These are phyloP conservation scores for Rosa hybrid DNA, from an alignment of 331 rosid genomes.

Conservation along the genomic window DNA sequence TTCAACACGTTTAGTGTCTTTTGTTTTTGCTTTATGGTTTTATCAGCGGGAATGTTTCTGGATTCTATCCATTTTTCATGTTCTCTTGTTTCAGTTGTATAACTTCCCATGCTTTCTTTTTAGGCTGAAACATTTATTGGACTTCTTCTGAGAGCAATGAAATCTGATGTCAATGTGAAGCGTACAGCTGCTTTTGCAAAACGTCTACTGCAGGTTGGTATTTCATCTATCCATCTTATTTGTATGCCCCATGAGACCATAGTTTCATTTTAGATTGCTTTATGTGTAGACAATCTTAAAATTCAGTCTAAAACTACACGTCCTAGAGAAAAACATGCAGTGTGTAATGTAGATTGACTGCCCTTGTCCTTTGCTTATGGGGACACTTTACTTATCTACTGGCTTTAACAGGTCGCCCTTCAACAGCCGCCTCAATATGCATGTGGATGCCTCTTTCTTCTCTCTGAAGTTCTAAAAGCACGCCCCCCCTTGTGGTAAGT, in stretches of 20 bases:
- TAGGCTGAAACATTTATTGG: conserved; percentile 97
- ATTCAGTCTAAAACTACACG: neutral
- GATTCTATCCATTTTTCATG: neutral
- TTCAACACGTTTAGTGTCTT: neutral
- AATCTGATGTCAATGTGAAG: conserved; percentile 81
- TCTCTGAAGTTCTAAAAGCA: conserved; percentile 91
- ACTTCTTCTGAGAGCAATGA: conserved; percentile 89
- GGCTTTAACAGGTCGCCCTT: conserved; percentile 69
- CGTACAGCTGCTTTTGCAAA: conserved; percentile 90
- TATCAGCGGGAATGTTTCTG: neutral
- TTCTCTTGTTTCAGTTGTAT: neutral
- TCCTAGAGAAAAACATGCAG: neutral
- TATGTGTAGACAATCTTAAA: neutral
- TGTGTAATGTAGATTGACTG: neutral
- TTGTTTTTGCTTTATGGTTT: neutral
- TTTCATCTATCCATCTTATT: conserved; percentile 9
- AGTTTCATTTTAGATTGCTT: neutral
- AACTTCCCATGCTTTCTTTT: conserved; percentile 13
- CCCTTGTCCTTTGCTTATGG: neutral
- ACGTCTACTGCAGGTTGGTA: conserved; percentile 77
- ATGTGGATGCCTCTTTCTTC: conserved; percentile 91
- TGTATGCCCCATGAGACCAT: neutral
- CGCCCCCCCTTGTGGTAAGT: conserved; percentile 88
- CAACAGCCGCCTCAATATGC: conserved; percentile 96
- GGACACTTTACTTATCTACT: neutral